Percentiles rank a stretch among this genome's conserved stretches.
phyloP scores from a whole-genome alignment of 495 filamentous ascomycete genomes.

The Amphirosellinia nigrospora region DNA sequence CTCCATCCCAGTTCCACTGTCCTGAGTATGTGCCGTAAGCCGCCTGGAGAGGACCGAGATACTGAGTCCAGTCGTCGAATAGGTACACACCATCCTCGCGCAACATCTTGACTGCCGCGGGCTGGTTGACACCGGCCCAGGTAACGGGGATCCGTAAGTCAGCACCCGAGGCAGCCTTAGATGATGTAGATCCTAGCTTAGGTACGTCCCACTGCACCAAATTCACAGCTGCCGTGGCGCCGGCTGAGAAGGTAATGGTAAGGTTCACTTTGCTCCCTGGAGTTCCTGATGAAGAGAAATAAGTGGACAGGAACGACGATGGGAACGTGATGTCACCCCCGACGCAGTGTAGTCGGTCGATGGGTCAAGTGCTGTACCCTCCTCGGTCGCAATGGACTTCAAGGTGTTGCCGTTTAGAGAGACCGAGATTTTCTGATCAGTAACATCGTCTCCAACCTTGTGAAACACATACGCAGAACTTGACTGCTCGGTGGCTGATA shows the following conservation, averaged over 20 bases:
- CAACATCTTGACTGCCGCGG: constrained; percentile 62
- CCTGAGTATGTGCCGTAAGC: constrained; percentile 53
- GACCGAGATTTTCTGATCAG: constrained; percentile 51
- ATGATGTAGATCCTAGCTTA: constrained; percentile 44
- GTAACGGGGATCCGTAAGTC: constrained; percentile 59
- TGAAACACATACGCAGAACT: constrained; percentile 63
- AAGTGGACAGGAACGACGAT: constrained; percentile 52
- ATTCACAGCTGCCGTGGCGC: constrained; percentile 52
- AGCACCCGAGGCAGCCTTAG: constrained; percentile 48
- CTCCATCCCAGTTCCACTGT: constrained; percentile 59
- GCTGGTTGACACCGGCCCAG: constrained; percentile 54
- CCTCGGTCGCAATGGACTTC: constrained; percentile 48
- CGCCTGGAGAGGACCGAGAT: constrained; percentile 60
- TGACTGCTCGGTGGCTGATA: constrained; percentile 48
- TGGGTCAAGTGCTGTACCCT: constrained; percentile 38
- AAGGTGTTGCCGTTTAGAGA: constrained; percentile 63
- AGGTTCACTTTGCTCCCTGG: constrained; percentile 57
- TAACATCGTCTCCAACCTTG: constrained; percentile 53
- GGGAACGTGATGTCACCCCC: constrained; percentile 54
- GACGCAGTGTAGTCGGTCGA: constrained; percentile 56
- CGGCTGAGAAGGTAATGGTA: constrained; percentile 58
- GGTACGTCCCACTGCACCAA: constrained; percentile 60
- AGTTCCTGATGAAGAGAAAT: constrained; percentile 45
- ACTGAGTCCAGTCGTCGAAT: constrained; percentile 64
- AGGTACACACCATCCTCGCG: constrained; percentile 55